Conservation (phyloP, 768 basidiomycete species). For the Amanita phalloides region DNA sequence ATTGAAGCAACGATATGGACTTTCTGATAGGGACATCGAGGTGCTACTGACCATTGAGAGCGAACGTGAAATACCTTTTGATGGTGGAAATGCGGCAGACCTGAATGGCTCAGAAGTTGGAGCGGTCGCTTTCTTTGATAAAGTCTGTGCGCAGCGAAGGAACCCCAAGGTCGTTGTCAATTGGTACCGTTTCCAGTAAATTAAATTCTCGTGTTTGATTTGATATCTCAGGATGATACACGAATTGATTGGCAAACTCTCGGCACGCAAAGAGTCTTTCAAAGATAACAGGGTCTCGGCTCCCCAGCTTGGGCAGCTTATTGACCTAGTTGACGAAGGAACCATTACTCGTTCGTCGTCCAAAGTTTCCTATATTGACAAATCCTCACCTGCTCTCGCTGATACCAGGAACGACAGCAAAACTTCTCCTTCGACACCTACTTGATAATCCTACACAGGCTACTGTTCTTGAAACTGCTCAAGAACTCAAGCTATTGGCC, state of each 20-base stretch:
- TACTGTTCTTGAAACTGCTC: conserved; percentile 30
- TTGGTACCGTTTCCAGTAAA: conserved; percentile 45
- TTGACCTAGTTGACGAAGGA: conserved; percentile 60
- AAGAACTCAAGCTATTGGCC: conserved; percentile 36
- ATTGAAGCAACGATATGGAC: conserved; percentile 32
- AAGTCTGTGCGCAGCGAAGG: conserved; percentile 39
- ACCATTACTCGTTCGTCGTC: conserved; percentile 53
- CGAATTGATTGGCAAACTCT: conserved; percentile 73
- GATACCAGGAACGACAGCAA: conserved; percentile 64
- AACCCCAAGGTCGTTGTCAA: conserved; percentile 71
- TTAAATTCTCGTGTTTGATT: conserved; percentile 5
- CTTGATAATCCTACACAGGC: conserved; percentile 34
- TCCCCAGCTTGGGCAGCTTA: conserved; percentile 60
- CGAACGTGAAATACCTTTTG: conserved; percentile 48
- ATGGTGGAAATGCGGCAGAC: conserved; percentile 31
- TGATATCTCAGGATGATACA: conserved; percentile 64
- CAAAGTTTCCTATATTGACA: not conserved
- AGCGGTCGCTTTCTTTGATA: conserved; percentile 76
- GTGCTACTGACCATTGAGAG: conserved; percentile 68
- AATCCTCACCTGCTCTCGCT: not conserved
- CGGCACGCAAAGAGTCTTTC: conserved; percentile 40
- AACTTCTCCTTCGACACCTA: conserved; percentile 63
- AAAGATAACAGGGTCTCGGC: conserved; percentile 50
- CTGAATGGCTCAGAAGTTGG: conserved; percentile 16
- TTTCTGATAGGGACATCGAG: conserved; percentile 59